phyloP scores from a whole-genome alignment of 495 filamentous ascomycete species.

The Penicillium goetzii region DNA sequence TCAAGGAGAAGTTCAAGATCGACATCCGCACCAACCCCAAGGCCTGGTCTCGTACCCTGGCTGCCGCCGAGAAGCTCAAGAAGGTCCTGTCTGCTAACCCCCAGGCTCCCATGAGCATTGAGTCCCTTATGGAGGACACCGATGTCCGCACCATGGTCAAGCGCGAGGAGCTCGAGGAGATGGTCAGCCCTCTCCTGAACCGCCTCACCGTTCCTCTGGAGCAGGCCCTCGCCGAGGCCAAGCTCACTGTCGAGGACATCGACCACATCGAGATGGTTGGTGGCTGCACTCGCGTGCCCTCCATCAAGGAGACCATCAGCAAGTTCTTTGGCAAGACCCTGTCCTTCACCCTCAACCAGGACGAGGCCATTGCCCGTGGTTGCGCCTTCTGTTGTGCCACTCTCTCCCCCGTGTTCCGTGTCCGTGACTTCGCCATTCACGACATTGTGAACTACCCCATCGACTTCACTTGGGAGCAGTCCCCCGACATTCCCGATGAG shows the following conservation, averaged over 20 bases:
- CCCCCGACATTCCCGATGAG: constrained; percentile 96
- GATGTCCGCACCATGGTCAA: constrained; percentile 90
- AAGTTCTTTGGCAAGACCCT: constrained; percentile 89
- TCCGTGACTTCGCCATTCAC: constrained; percentile 95
- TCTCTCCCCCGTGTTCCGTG: constrained; percentile 96
- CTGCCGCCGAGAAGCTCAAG: constrained; percentile 96
- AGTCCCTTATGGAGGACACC: constrained; percentile 97
- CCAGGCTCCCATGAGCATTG: constrained; percentile 92
- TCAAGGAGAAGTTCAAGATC: constrained; percentile 89
- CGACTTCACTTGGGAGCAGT: constrained; percentile 99
- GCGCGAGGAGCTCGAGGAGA: constrained; percentile 89
- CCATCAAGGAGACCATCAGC: constrained; percentile 87
- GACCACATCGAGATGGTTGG: constrained; percentile 93
- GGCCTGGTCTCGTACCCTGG: constrained; percentile 81
- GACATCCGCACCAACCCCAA: constrained; percentile 88
- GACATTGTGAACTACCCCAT: constrained; percentile 98
- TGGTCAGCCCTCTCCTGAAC: constrained; percentile 83
- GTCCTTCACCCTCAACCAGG: constrained; percentile 97
- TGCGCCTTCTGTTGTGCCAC: constrained; percentile 98
- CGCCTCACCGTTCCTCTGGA: constrained; percentile 76
- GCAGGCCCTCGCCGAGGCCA: constrained; percentile 88
- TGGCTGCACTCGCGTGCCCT: constrained; percentile 91
- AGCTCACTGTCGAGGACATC: constrained; percentile 87
- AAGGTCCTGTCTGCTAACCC: constrained; percentile 97
- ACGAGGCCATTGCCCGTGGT: constrained; percentile 94